A percentile compares a stretch with the other conserved stretches of the same genome.
Conservation (phyloP, 2,329 filamentous ascomycete genomes). For the Metarhizium robertsii region DNA sequence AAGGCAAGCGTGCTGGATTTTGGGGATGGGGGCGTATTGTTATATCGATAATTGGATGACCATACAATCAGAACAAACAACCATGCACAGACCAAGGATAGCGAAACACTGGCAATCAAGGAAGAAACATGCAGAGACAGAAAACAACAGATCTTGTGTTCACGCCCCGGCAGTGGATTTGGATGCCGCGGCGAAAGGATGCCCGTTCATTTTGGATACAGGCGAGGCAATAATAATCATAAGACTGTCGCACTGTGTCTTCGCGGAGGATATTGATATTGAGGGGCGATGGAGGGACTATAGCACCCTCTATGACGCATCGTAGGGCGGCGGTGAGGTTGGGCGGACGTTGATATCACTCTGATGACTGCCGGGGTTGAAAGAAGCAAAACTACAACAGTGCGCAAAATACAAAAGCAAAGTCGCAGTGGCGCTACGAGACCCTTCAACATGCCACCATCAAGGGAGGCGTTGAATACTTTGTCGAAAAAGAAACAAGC, state of each 20-base stretch:
- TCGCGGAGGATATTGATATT: neutral
- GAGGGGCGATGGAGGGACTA: conserved; percentile 5
- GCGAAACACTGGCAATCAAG: neutral
- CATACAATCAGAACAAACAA: neutral
- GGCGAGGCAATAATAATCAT: conserved; percentile 4
- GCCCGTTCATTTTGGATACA: neutral
- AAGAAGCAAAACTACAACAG: conserved; percentile 7
- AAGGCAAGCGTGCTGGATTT: conserved; percentile 2
- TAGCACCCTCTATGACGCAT: conserved; percentile 5
- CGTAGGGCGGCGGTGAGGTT: conserved; percentile 4
- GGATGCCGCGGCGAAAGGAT: conserved; percentile 1
- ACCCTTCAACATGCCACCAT: neutral
- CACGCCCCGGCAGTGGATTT: neutral
- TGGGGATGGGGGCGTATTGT: conserved; percentile 5
- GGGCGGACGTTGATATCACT: conserved; percentile 1
- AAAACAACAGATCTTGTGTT: neutral
- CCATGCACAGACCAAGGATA: conserved; percentile 1
- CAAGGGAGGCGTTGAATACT: neutral
- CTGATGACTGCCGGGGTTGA: neutral
- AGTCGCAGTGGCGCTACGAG: conserved; percentile 1
- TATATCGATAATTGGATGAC: conserved; percentile 1
- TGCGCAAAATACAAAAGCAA: conserved; percentile 7
- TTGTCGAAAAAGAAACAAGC: neutral
- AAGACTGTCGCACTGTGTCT: conserved; percentile 2
- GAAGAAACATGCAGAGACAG: conserved; percentile 2